Percentiles rank a stretch among this genome's conserved stretches.
Evolutionary conservation across 352 stramenopile species (phyloP).

Genomic region (Halophytophthora polymorphica): DNA sequence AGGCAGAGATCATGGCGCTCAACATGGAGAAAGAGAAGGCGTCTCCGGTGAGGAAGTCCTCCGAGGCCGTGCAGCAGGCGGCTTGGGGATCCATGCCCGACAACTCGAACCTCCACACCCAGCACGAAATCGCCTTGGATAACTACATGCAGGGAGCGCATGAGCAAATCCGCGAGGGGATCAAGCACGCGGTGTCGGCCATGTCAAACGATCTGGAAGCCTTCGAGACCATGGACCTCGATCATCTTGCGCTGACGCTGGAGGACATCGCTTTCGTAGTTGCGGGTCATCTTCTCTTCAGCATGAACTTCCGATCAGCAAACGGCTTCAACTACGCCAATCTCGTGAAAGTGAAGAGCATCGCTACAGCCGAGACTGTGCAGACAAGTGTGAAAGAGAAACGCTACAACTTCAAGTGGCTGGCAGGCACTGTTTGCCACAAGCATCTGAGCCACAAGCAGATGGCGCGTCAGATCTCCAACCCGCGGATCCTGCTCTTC

Average conservation of each 20-base stretch:
- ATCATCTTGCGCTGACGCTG: constrained; percentile 42
- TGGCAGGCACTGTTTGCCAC: constrained; percentile 94
- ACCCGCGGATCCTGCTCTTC: constrained; percentile 97
- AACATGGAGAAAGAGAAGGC: constrained; percentile 14
- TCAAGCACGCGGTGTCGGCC: constrained; percentile 38
- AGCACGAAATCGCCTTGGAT: constrained; percentile 61
- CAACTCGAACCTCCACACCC: constrained; percentile 37
- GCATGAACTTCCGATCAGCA: constrained; percentile 70
- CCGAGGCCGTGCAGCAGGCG: constrained; percentile 22
- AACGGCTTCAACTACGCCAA: constrained; percentile 80
- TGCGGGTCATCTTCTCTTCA: constrained; percentile 71
- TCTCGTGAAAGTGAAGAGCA: constrained; percentile 85
- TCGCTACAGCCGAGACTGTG: constrained; percentile 42
- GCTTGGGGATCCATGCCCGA: constrained; percentile 14
- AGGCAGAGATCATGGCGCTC: constrained; percentile 30
- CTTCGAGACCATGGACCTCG: constrained; percentile 28
- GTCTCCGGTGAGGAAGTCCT: constrained; percentile 15
- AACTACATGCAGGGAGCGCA: constrained; percentile 74
- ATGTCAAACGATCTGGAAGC: constrained; percentile 26
- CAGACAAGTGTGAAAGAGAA: constrained; percentile 77
- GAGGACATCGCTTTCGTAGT: constrained; percentile 80
- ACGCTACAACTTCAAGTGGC: constrained; percentile 90
- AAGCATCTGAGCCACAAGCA: constrained; percentile 97
- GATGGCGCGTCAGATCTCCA: constrained; percentile 92
- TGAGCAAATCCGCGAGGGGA: constrained; percentile 54